These are phyloP conservation scores for Verticillium tricorpus DNA, from an alignment of 2,329 filamentous ascomycete species.

Conservation along the genomic window DNA sequence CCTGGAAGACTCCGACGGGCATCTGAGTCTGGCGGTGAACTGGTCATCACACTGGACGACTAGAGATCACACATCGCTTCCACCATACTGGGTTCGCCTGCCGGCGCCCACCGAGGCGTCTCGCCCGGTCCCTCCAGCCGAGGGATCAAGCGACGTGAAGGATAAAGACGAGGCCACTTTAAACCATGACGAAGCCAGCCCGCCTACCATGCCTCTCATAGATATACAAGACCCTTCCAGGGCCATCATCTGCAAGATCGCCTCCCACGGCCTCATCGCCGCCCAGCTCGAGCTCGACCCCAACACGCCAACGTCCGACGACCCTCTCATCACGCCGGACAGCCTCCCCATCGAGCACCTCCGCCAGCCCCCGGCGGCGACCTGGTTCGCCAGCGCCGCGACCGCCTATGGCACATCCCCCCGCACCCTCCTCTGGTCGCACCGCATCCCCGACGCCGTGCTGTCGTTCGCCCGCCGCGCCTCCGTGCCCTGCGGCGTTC, in stretches of 20 bases:
- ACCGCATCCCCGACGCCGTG: constrained; percentile 50
- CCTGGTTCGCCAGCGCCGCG: constrained; percentile 53
- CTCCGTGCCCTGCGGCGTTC: constrained; percentile 53
- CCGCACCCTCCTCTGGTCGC: constrained; percentile 56
- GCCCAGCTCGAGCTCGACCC: constrained; percentile 32
- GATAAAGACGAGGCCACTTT: neutral
- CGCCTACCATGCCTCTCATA: neutral
- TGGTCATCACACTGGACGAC: constrained; percentile 53
- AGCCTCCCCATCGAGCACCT: constrained; percentile 44
- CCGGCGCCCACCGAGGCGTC: constrained; percentile 24
- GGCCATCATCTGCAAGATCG: constrained; percentile 45
- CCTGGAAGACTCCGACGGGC: constrained; percentile 55
- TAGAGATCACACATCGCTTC: constrained; percentile 45
- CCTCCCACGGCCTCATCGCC: constrained; percentile 38
- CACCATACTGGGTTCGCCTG: constrained; percentile 55
- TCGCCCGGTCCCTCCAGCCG: neutral
- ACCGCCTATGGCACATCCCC: constrained; percentile 51
- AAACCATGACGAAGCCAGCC: neutral
- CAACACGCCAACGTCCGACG: constrained; percentile 2
- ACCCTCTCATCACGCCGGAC: constrained; percentile 20
- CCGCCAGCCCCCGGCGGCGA: constrained; percentile 23
- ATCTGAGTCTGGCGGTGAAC: constrained; percentile 51
- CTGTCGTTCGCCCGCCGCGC: constrained; percentile 45
- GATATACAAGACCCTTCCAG: constrained; percentile 2
- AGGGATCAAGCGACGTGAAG: neutral